Conservation (phyloP, 495 filamentous ascomycete genomes). For the Penicillium mononematosum region DNA sequence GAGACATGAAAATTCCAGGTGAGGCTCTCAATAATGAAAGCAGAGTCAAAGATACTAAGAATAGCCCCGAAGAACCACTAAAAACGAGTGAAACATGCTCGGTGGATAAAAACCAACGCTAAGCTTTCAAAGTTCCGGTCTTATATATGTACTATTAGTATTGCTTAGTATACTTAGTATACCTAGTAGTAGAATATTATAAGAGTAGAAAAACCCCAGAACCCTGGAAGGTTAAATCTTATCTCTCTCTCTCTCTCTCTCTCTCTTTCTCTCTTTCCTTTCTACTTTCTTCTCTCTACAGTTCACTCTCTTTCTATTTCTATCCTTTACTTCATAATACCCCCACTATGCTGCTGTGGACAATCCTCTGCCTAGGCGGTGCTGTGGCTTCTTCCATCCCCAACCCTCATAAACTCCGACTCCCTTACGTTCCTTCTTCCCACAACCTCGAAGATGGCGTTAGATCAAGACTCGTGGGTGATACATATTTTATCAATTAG, state of each 20-base stretch:
- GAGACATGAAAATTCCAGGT: too few relatives aligned
- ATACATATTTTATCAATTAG: neutral
- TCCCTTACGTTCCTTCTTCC: conserved; percentile 27
- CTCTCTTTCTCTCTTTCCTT: neutral
- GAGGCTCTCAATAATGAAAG: too few relatives aligned
- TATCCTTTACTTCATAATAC: neutral
- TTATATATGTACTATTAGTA: too few relatives aligned
- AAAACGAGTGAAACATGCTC: neutral
- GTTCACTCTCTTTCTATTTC: neutral
- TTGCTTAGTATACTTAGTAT: too few relatives aligned
- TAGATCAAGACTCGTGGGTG: conserved; percentile 29
- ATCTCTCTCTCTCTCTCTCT: too few relatives aligned
- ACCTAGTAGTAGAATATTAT: too few relatives aligned
- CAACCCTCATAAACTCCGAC: conserved; percentile 25
- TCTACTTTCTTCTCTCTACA: neutral
- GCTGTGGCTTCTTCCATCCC: conserved; percentile 22
- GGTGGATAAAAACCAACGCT: neutral
- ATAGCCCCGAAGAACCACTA: too few relatives aligned
- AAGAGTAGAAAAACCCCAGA: too few relatives aligned
- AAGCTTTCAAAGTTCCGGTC: conserved; percentile 1
- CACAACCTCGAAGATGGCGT: conserved; percentile 12
- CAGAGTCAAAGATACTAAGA: too few relatives aligned
- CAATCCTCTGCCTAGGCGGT: conserved; percentile 15
- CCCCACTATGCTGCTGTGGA: conserved; percentile 21
- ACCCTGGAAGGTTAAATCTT: too few relatives aligned